A percentile compares a stretch with the other conserved stretches of the same genome.
Evolutionary conservation across 169 alveolate genomes (phyloP).

Genomic region (Perkinsus olseni): DNA sequence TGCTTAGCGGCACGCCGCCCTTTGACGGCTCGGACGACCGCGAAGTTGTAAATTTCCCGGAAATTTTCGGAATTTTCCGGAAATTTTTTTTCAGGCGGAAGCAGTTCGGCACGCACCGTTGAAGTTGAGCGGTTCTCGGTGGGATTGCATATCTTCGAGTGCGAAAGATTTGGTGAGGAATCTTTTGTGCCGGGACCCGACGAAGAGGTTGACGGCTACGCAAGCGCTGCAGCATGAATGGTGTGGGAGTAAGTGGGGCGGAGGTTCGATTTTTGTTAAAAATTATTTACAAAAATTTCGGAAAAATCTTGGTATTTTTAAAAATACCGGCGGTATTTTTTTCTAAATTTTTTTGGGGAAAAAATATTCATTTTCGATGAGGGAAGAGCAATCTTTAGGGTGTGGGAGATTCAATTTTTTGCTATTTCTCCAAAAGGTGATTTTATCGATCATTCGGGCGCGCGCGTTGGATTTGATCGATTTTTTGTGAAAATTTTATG

Average conservation of each 20-base stretch:
- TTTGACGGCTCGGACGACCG: slow-evolving; percentile 36
- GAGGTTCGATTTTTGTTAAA: background rate
- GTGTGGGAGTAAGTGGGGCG: slow-evolving; percentile 11
- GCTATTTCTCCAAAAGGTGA: no score
- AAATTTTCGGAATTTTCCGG: no score
- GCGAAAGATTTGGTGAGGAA: slow-evolving; percentile 54
- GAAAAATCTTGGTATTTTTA: no score
- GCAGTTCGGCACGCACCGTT: slow-evolving; percentile 21
- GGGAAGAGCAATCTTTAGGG: no score
- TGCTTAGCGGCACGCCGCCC: slow-evolving; percentile 75
- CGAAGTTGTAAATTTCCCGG: background rate
- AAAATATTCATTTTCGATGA: no score
- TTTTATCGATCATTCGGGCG: no score
- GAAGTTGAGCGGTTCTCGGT: slow-evolving; percentile 48
- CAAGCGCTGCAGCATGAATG: slow-evolving; percentile 64
- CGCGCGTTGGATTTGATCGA: no score
- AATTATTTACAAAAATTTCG: no score
- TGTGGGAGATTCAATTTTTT: no score
- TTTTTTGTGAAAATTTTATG: no score
- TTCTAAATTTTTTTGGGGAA: no score
- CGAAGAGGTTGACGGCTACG: slow-evolving; percentile 45
- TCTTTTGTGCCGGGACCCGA: slow-evolving; percentile 42
- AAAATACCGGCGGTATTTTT: no score
- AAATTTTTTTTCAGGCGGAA: background rate
- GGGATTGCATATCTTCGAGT: slow-evolving; percentile 56